phyloP scores from a whole-genome alignment of 208 protist genomes.

The Trypanosomatidae sp. region DNA sequence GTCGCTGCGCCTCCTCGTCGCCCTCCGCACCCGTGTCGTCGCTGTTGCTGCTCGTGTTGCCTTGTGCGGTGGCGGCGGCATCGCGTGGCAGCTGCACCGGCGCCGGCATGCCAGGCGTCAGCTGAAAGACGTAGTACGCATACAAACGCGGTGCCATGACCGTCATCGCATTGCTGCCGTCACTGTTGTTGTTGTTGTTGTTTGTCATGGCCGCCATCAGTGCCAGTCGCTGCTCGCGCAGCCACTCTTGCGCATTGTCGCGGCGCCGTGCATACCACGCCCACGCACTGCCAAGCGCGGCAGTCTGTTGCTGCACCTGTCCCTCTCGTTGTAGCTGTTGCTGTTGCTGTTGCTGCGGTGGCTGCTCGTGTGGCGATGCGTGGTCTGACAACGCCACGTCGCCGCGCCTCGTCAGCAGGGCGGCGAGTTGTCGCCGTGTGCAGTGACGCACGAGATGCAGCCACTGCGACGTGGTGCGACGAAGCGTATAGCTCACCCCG shows the following conservation, averaged over 20 bases:
- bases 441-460: conserved; percentile 45
- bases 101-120: conserved; percentile 3
- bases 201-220: neutral
- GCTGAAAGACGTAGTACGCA: conserved; percentile 16
- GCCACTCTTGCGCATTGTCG: no score
- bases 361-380: no score
- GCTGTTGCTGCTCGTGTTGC: neutral
- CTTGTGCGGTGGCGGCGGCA: conserved; percentile 1
- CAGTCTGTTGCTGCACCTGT: no score
- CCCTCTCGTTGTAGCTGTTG: no score
- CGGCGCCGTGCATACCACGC: conserved; percentile 56
- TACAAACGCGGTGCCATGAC: conserved; percentile 11
- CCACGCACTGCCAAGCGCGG: conserved; percentile 56
- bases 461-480: conserved; percentile 63
- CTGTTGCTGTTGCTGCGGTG: no score
- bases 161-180: conserved; percentile 2
- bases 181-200: neutral
- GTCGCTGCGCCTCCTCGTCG: conserved; percentile 4
- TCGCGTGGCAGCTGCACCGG: conserved; percentile 1
- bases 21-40: neutral
- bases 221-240: conserved; percentile 49
- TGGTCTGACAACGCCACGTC: no score
- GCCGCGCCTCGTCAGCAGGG: no score
- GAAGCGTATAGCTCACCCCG: no score
- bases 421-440: conserved; percentile 14